A percentile compares a stretch with the other conserved stretches of the same genome.
phyloP scores from a whole-genome alignment of 2,329 filamentous ascomycete species.

The Neurospora sp. region DNA sequence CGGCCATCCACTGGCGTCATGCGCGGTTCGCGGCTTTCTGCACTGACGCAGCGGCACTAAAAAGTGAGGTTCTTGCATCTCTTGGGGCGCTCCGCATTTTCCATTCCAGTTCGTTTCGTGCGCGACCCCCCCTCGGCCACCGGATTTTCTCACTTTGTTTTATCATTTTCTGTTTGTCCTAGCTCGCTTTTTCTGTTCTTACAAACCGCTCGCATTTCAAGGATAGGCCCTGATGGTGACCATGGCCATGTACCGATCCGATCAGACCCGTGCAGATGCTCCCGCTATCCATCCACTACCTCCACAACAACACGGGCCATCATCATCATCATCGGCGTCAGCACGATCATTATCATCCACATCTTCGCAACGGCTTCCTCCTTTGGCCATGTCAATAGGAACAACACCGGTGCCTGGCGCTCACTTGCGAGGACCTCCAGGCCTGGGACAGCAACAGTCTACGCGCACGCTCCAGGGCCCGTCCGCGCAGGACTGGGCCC shows the following conservation, averaged over 20 bases:
- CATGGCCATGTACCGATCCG: conserved; percentile 10
- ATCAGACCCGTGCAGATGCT: conserved; percentile 19
- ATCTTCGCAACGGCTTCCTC: neutral
- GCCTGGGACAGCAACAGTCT: conserved; percentile 9
- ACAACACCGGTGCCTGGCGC: neutral
- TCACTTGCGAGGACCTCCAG: neutral
- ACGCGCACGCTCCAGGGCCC: conserved; percentile 19
- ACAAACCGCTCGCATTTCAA: neutral
- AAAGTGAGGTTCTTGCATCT: neutral
- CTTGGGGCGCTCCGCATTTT: neutral
- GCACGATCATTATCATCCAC: neutral
- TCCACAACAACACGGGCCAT: neutral
- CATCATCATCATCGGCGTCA: neutral
- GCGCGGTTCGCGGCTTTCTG: neutral
- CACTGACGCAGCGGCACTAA: neutral
- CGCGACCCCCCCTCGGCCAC: neutral
- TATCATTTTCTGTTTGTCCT: neutral
- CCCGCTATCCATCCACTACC: conserved; percentile 6
- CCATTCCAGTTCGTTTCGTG: neutral
- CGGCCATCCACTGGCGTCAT: neutral
- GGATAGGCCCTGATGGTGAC: neutral
- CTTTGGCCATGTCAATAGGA: neutral
- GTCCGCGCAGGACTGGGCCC: conserved; percentile 17
- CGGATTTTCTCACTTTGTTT: neutral
- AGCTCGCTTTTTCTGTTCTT: neutral